Evolutionary conservation across 768 basidiomycete species (phyloP).

Genomic region (Mycena maculata): DNA sequence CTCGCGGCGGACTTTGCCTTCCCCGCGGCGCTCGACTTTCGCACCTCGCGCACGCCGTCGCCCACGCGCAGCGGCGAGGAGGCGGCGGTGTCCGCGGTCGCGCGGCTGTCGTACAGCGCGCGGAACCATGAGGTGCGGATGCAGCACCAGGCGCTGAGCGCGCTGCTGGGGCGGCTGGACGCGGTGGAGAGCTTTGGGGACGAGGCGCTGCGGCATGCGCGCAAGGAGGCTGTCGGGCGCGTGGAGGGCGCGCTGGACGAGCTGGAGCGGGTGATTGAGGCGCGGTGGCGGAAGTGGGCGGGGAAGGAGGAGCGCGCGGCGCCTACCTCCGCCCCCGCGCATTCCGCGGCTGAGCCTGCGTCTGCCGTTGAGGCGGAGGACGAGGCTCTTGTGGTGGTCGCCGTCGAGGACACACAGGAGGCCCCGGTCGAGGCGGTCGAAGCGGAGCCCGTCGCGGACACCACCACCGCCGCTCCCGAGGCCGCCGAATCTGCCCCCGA

Average conservation of each 20-base stretch:
- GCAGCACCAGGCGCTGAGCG: constrained; percentile 70
- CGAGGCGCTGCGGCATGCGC: constrained; percentile 56
- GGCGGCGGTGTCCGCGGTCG: constrained; percentile 38
- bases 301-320: constrained; percentile 37
- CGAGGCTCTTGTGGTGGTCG: neutral
- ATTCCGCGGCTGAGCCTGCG: constrained; percentile 7
- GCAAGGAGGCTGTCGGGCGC: constrained; percentile 65
- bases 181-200: constrained; percentile 72
- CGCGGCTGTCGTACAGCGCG: constrained; percentile 65
- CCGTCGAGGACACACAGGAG: neutral
- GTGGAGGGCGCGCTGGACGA: constrained; percentile 70
- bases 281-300: constrained; percentile 47
- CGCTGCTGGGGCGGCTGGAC: constrained; percentile 68
- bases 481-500: neutral
- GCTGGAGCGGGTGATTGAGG: constrained; percentile 62
- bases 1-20: constrained; percentile 54
- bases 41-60: constrained; percentile 46
- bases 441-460: neutral
- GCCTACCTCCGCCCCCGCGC: neutral
- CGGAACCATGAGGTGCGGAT: constrained; percentile 70
- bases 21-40: constrained; percentile 55
- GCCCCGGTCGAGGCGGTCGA: neutral
- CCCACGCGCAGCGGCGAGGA: constrained; percentile 35
- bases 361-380: neutral
- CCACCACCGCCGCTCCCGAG: neutral